Percentiles rank a stretch among this genome's conserved stretches.
phyloP scores from a whole-genome alignment of 192 early-diverging fungal species.

The Backusella tuberculispora region DNA sequence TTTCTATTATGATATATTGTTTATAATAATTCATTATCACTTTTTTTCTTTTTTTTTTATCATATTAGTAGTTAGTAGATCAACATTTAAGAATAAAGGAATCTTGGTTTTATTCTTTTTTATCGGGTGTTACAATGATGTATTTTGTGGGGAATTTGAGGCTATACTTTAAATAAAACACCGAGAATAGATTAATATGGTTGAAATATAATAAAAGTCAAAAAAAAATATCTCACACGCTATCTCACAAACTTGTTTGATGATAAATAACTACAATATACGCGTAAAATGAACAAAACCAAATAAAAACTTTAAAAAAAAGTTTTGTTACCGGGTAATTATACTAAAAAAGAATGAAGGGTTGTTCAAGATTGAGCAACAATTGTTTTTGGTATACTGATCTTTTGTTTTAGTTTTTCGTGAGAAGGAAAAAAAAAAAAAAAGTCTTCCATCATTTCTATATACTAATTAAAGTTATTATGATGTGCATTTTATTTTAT shows the following conservation, averaged over 20 bases:
- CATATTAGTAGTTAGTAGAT: too few species aligned
- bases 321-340: neutral
- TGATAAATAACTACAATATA: neutral
- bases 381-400: neutral
- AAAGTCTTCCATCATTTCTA: neutral
- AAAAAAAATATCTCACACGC: slow-evolving; percentile 7
- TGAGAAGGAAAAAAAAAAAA: neutral
- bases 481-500: neutral
- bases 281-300: neutral
- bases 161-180: neutral
- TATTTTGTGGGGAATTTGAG: neutral
- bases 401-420: neutral
- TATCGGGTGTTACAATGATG: neutral
- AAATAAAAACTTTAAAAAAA: neutral
- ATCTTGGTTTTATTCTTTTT: neutral
- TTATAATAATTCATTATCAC: too few species aligned
- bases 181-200: neutral
- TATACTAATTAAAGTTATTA: neutral
- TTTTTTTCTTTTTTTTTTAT: too few species aligned
- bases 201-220: neutral
- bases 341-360: neutral
- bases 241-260: neutral
- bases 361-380: neutral
- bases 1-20: too few species aligned
- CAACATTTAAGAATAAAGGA: neutral